Evolutionary conservation across 2,329 filamentous ascomycete genomes (phyloP), one percentile per base, ranked within the genome.

Genomic region (Colletotrichum cuscutae): DNA sequence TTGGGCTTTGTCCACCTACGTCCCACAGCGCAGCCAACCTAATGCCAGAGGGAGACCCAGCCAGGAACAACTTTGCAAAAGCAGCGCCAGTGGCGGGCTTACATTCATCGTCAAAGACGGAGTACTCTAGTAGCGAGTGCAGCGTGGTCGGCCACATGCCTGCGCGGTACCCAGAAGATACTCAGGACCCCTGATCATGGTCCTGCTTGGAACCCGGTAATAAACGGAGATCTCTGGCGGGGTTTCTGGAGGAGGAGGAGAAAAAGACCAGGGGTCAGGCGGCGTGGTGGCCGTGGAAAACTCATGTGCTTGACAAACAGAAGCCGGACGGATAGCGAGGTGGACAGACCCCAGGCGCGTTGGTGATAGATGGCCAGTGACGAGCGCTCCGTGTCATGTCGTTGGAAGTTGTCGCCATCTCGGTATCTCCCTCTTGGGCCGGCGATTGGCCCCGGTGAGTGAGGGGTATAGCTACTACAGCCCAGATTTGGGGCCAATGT

Each of bases 151-250:
- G 52, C 37, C 35, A 42, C 57, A 68, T 71, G 57, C 32, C 64
- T 68, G 52, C 8, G 42, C 19, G 4, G 42, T 49, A 22, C 26
- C 64, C 58, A 37, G 67, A 59, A 28, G 42, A 22, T 11, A 54
- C 30, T 24, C 35, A 19, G 19, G 11, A 54, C 30, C 30, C 35
- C 56, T 67, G 35, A 32, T 30, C 24, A 26, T 42, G 28, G 65
- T 57, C n/a, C 57, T 58, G 68, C 66, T 22, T 32, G 13, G 53
- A 58, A 32, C 62, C 70, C 70, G 65, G 65, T 15, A 72, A 69
- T 28, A 69, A 64, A 69, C 65, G 65, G 70, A 64, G 70, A 69
- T 69, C 70, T 37, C n/a, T 60, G 58, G 59, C 46, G 26, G 59
- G 54, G 63, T 46, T 13, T 22, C 57, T 52, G n/a, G 59, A 53